Percentiles rank a stretch among this genome's conserved stretches.
phyloP scores from a whole-genome alignment of 768 basidiomycete species.

The Mycena filopes region DNA sequence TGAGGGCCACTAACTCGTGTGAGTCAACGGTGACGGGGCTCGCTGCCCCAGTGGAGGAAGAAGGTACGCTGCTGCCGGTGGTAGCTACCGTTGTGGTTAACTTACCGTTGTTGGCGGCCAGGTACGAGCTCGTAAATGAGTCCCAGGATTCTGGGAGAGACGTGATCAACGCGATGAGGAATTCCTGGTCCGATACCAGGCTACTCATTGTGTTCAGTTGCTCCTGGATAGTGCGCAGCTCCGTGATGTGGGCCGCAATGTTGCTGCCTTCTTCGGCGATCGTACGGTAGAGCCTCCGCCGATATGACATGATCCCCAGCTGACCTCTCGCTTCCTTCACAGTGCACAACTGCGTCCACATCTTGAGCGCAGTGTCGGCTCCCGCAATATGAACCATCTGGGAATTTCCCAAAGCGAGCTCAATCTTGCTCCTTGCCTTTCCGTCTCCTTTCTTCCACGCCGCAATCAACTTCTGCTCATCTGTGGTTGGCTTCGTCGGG shows the following conservation, averaged over 20 bases:
- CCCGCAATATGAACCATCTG: slow-evolving; percentile 28
- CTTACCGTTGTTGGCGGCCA: slow-evolving; percentile 18
- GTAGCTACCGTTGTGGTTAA: slow-evolving; percentile 1
- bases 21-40: background rate
- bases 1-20: slow-evolving; percentile 22
- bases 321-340: slow-evolving; percentile 23
- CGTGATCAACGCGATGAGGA: slow-evolving; percentile 20
- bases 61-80: background rate
- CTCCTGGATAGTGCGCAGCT: slow-evolving; percentile 6
- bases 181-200: slow-evolving; percentile 23
- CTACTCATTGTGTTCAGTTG: slow-evolving; percentile 14
- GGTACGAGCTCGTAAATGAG: slow-evolving; percentile 16
- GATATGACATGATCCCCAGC: slow-evolving; percentile 17
- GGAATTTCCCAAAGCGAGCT: slow-evolving; percentile 22
- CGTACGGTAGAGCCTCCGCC: slow-evolving; percentile 20
- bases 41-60: background rate
- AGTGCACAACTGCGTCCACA: slow-evolving; percentile 19
- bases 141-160: slow-evolving; percentile 25
- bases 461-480: slow-evolving; percentile 14
- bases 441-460: slow-evolving; percentile 13
- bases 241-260: slow-evolving; percentile 16
- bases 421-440: slow-evolving; percentile 23
- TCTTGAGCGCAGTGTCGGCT: slow-evolving; percentile 8
- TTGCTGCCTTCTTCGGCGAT: too few relatives aligned
- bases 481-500: slow-evolving; percentile 14